phyloP scores from a whole-genome alignment of 192 early-diverging fungal genomes.

The Rhizophagus clarus region DNA sequence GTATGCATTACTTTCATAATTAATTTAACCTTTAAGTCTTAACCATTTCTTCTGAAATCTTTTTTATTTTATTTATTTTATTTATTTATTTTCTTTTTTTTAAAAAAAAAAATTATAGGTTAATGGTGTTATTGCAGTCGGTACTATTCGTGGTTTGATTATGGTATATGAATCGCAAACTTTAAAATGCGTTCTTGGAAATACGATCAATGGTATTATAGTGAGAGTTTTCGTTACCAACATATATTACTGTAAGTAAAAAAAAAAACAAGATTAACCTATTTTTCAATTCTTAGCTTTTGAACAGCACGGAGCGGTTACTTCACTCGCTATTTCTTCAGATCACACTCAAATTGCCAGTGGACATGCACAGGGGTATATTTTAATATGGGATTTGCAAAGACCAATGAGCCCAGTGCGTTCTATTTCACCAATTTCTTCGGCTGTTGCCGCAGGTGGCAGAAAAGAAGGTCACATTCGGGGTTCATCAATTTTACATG shows the following conservation, averaged over 20 bases:
- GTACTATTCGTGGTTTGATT: slow-evolving; percentile 57
- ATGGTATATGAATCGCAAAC: slow-evolving; percentile 59
- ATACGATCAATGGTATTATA: slow-evolving; percentile 36
- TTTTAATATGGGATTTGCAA: slow-evolving; percentile 60
- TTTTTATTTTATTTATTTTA: not conserved
- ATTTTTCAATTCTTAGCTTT: slow-evolving; percentile 39
- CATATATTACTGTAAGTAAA: not conserved
- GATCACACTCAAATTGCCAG: slow-evolving; percentile 58
- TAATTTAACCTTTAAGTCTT: not conserved
- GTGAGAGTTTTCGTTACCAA: not conserved
- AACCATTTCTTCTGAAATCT: not conserved
- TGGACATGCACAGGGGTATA: slow-evolving; percentile 56
- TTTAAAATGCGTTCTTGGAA: slow-evolving; percentile 47
- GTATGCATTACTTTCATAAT: slow-evolving; percentile 30
- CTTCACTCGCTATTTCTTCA: slow-evolving; percentile 57
- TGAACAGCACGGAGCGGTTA: slow-evolving; percentile 55
- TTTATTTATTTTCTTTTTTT: too few species aligned
- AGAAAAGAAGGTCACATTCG: slow-evolving; percentile 59
- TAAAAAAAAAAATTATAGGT: slow-evolving; percentile 38
- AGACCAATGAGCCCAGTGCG: slow-evolving; percentile 47
- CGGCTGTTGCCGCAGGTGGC: slow-evolving; percentile 46
- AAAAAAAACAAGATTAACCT: not conserved
- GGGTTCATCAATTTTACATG: slow-evolving; percentile 56
- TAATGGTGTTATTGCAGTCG: slow-evolving; percentile 58
- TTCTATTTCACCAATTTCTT: slow-evolving; percentile 54